A percentile compares a stretch with the other conserved stretches of the same genome.
These are phyloP conservation scores for Rusavskia elegans DNA, from an alignment of 495 filamentous ascomycete genomes.

Conservation along the genomic window DNA sequence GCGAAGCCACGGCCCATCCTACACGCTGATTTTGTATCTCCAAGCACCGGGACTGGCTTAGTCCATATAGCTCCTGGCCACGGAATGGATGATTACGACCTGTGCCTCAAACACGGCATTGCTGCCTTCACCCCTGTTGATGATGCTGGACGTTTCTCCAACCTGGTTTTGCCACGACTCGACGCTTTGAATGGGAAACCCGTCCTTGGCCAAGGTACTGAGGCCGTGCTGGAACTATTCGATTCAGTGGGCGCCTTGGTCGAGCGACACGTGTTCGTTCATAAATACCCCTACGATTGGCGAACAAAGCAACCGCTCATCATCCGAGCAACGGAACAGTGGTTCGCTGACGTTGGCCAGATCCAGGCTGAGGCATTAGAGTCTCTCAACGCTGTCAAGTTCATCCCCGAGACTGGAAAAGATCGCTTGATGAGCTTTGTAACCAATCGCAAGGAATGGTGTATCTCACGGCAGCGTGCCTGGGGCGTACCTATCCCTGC, in stretches of 20 bases:
- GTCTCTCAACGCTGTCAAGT: conserved; percentile 54
- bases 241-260: conserved; percentile 39
- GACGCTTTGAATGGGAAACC: conserved; percentile 39
- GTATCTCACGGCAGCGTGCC: conserved; percentile 90
- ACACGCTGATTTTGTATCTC: conserved; percentile 71
- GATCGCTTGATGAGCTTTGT: conserved; percentile 69
- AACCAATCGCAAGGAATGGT: conserved; percentile 84
- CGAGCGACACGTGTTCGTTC: conserved; percentile 48
- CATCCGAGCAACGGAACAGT: conserved; percentile 83
- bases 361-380: conserved; percentile 59
- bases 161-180: conserved; percentile 50
- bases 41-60: conserved; percentile 74
- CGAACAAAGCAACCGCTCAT: conserved; percentile 85
- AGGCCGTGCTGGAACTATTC: conserved; percentile 51
- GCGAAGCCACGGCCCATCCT: conserved; percentile 35
- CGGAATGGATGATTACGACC: conserved; percentile 89
- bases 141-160: conserved; percentile 62
- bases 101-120: conserved; percentile 52
- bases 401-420: conserved; percentile 58
- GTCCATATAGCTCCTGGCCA: conserved; percentile 92
- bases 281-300: conserved; percentile 98
- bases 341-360: conserved; percentile 81
- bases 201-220: conserved; percentile 49
- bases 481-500: conserved; percentile 97
- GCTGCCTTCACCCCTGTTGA: conserved; percentile 65